Percentiles rank a stretch among this genome's conserved stretches.
phyloP scores from a whole-genome alignment of 208 protist genomes.

The Balamuthia mandrillaris region DNA sequence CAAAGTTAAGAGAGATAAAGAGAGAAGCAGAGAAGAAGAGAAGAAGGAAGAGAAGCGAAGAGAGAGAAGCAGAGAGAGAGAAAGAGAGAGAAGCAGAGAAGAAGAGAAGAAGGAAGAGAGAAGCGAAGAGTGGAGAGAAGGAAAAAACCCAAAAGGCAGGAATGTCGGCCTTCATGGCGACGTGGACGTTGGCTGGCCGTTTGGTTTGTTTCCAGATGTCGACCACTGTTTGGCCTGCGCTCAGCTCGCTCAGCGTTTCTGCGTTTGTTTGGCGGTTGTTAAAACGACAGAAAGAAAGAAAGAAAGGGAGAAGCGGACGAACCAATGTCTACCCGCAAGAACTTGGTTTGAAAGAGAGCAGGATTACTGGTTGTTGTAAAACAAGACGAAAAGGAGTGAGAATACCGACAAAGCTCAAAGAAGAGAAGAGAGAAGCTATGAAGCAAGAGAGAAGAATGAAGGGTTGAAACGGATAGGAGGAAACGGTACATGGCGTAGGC shows the following conservation, averaged over 20 bases:
- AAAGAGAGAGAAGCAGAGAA: no score
- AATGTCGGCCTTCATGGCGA: neutral
- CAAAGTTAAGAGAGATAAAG: no score
- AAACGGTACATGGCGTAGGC: conserved; percentile 33
- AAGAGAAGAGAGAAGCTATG: neutral
- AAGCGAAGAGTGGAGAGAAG: no score
- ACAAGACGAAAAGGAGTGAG: neutral
- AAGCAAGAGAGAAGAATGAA: neutral
- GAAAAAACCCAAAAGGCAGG: conserved; percentile 9
- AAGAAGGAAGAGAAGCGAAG: no score
- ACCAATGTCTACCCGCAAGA: conserved; percentile 35
- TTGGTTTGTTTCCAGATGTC: conserved; percentile 8
- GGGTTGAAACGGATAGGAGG: neutral
- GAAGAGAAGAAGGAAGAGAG: no score
- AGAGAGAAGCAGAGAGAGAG: no score
- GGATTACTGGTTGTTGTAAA: conserved; percentile 11
- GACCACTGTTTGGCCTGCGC: conserved; percentile 26
- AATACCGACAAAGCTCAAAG: neutral
- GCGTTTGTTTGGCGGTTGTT: neutral
- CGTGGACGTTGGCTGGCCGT: conserved; percentile 5
- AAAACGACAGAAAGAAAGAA: neutral
- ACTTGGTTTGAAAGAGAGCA: conserved; percentile 7
- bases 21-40: no score
- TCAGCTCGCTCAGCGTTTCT: conserved; percentile 21
- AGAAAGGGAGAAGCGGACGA: neutral